Conservation (phyloP, 73 alveolate species). For the Paramecium biaurelia region DNA sequence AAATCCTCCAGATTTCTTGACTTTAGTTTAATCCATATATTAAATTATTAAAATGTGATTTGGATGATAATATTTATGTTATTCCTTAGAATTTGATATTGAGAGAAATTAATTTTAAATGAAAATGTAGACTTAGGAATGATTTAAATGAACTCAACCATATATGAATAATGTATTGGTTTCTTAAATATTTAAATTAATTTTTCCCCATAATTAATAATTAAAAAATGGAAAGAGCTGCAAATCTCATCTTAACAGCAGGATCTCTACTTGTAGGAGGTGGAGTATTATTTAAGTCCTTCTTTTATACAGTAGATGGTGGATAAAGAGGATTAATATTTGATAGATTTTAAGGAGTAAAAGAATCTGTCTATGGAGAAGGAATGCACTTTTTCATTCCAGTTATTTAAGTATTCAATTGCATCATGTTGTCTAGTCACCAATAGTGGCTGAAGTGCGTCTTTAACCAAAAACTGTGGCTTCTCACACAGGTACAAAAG, state of each 20-base stretch:
- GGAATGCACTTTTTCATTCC: conserved; percentile 88
- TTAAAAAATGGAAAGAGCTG: conserved; percentile 45
- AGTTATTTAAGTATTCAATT: conserved; percentile 55
- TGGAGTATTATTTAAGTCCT: not conserved
- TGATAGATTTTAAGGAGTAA: conserved; percentile 78
- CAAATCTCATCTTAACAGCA: not conserved
- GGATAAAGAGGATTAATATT: conserved; percentile 86
- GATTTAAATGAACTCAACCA: not conserved
- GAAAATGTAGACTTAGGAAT: not conserved
- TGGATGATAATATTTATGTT: not conserved
- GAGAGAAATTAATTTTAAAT: not conserved
- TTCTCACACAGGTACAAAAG: conserved; percentile 87
- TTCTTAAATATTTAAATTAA: not conserved
- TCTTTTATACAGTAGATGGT: conserved; percentile 84
- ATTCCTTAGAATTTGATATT: not conserved
- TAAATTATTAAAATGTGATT: not conserved
- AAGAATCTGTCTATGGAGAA: conserved; percentile 74
- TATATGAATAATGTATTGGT: not conserved
- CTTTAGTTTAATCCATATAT: conserved; percentile 34
- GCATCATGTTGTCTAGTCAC: conserved; percentile 50
- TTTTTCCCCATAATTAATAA: not conserved
- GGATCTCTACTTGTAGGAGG: conserved; percentile 15
- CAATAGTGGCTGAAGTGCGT: conserved; percentile 79
- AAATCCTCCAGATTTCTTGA: conserved; percentile 77
- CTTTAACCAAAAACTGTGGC: conserved; percentile 74